Evolutionary conservation across 257 asterid species (phyloP).

Genomic region (Solanum piurae): DNA sequence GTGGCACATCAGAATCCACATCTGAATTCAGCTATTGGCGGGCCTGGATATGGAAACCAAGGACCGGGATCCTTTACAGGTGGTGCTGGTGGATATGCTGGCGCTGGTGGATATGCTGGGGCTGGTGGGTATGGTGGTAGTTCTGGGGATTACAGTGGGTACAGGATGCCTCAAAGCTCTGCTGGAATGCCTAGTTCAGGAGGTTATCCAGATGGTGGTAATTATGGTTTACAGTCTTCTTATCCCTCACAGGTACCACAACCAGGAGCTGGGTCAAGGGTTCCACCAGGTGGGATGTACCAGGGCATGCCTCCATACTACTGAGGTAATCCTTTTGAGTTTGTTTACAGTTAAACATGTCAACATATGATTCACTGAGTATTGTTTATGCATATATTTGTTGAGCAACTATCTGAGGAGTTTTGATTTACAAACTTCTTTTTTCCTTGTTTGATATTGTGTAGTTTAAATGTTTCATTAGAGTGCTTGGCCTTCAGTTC

Average conservation of each 20-base stretch:
- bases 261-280: conserved; percentile 56
- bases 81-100: conserved; percentile 26
- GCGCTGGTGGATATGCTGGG: conserved; percentile 25
- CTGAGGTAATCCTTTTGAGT: conserved; percentile 47
- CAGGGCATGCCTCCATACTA: conserved; percentile 85
- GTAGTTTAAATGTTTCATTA: neutral
- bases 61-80: conserved; percentile 22
- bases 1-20: conserved; percentile 46
- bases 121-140: conserved; percentile 31
- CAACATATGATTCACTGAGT: neutral
- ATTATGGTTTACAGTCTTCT: conserved; percentile 35
- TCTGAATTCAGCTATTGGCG: conserved; percentile 28
- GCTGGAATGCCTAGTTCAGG: conserved; percentile 60
- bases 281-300: conserved; percentile 54
- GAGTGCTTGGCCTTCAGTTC: neutral
- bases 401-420: neutral
- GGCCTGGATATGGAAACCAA: conserved; percentile 42
- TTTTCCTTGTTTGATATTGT: neutral
- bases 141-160: conserved; percentile 48
- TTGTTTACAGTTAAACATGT: neutral
- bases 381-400: neutral
- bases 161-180: conserved; percentile 58
- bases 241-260: conserved; percentile 54
- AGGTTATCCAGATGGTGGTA: conserved; percentile 64
- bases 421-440: neutral